Conservation (phyloP, 1,284 basidiomycete species). For the Mrakiaceae sp. region DNA sequence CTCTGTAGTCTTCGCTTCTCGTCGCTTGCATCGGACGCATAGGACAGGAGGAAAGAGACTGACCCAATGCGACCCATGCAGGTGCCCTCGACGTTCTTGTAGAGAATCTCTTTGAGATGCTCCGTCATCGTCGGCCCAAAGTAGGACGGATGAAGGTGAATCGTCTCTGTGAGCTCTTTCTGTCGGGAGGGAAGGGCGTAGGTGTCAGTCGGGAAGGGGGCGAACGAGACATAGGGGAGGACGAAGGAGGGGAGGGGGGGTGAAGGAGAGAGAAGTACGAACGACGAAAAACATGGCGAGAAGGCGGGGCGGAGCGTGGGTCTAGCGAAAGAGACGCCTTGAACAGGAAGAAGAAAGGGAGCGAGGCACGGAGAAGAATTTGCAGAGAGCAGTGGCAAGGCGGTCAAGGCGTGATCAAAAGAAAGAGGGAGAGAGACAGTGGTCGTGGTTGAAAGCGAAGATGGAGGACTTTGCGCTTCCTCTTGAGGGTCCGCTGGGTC, state of each 20-base stretch:
- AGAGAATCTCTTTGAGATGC: slow-evolving; percentile 84
- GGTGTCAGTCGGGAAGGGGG: background rate
- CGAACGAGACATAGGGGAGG: background rate
- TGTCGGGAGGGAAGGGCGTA: slow-evolving; percentile 29
- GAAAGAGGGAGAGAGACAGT: no score
- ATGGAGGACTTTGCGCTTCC: no score
- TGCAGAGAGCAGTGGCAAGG: no score
- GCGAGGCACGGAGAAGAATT: no score
- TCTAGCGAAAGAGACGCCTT: no score
- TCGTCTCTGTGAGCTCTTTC: slow-evolving; percentile 92
- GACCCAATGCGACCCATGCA: slow-evolving; percentile 83
- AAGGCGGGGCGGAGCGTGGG: no score
- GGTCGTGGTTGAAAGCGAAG: no score
- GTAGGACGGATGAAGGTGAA: slow-evolving; percentile 92
- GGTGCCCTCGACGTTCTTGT: slow-evolving; percentile 93
- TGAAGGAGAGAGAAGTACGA: slow-evolving; percentile 28
- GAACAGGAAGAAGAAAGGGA: no score
- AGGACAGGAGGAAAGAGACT: slow-evolving; percentile 19
- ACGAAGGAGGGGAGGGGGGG: slow-evolving; percentile 12
- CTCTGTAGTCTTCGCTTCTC: background rate
- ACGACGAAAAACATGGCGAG: slow-evolving; percentile 65
- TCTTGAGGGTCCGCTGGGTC: no score
- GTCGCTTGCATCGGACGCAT: background rate
- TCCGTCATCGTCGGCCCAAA: slow-evolving; percentile 92
- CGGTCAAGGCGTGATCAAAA: no score